phyloP scores from a whole-genome alignment of 495 filamentous ascomycete genomes.

The Venustampulla echinocandica region DNA sequence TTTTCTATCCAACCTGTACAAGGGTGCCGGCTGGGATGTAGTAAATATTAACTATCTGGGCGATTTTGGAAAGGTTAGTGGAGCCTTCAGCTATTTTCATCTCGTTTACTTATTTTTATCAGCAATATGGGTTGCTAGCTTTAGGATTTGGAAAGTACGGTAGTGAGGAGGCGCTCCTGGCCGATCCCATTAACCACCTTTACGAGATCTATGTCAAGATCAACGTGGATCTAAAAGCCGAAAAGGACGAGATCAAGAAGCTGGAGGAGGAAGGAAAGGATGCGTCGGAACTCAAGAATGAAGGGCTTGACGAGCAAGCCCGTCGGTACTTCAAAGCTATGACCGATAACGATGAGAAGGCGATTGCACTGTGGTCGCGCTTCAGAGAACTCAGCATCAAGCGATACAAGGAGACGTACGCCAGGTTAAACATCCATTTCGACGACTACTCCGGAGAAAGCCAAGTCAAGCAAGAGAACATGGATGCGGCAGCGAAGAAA shows the following conservation, averaged over 20 bases:
- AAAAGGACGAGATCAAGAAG: conserved; percentile 43
- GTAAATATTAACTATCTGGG: conserved; percentile 57
- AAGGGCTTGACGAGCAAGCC: conserved; percentile 54
- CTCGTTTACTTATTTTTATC: no score
- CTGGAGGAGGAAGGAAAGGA: conserved; percentile 36
- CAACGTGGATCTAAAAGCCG: conserved; percentile 45
- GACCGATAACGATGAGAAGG: conserved; percentile 70
- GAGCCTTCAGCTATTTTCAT: no score
- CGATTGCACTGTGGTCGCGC: conserved; percentile 70
- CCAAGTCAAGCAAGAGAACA: conserved; percentile 75
- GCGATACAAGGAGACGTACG: conserved; percentile 75
- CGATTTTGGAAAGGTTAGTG: conserved; percentile 64
- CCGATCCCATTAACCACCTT: conserved; percentile 55
- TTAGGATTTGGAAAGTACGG: conserved; percentile 53
- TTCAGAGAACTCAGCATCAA: conserved; percentile 87
- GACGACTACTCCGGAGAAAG: conserved; percentile 93
- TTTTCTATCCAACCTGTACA: conserved; percentile 53
- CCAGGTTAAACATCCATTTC: conserved; percentile 82
- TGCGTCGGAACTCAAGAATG: conserved; percentile 36
- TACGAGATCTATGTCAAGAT: conserved; percentile 58
- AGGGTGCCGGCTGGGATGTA: conserved; percentile 53
- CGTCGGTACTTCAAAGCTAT: conserved; percentile 84
- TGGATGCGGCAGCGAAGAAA: conserved; percentile 55
- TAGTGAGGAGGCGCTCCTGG: conserved; percentile 43
- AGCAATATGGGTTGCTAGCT: conserved; percentile 55